Percentiles rank a stretch among this genome's conserved stretches.
Evolutionary conservation across 2,329 filamentous ascomycete species (phyloP).

Genomic region (Pestalotiopsis sp.): DNA sequence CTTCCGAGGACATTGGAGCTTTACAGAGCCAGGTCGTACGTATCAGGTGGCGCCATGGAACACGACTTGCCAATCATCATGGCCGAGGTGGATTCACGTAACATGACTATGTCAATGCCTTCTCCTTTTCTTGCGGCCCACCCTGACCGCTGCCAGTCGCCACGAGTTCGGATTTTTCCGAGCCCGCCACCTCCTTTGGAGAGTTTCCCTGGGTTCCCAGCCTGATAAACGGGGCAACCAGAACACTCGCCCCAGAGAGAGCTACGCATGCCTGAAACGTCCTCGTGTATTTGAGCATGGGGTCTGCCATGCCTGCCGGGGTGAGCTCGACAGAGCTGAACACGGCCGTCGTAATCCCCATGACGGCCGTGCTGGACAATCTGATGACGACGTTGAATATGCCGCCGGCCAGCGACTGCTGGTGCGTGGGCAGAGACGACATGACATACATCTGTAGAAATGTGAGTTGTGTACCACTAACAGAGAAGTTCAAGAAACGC

Average conservation of each 20-base stretch:
- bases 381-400: constrained; percentile 67
- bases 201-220: constrained; percentile 54
- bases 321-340: constrained; percentile 51
- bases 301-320: constrained; percentile 34
- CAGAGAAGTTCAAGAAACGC: too few relatives aligned
- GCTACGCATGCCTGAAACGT: constrained; percentile 53
- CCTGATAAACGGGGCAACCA: constrained; percentile 53
- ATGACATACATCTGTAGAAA: constrained; percentile 60
- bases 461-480: neutral
- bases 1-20: neutral
- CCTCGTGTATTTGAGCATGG: constrained; percentile 51
- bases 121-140: neutral
- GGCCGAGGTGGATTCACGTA: neutral
- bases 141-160: neutral
- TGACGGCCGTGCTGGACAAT: constrained; percentile 59
- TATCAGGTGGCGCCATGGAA: neutral
- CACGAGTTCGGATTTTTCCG: constrained; percentile 1
- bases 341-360: constrained; percentile 65
- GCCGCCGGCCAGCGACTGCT: constrained; percentile 62
- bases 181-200: constrained; percentile 15
- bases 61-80: neutral
- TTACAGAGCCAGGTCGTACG: neutral
- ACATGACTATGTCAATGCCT: neutral
- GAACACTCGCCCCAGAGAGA: constrained; percentile 43
- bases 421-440: constrained; percentile 53